phyloP scores from a whole-genome alignment of 805 yeast species.

The Crinitomyces ghanaensis region DNA sequence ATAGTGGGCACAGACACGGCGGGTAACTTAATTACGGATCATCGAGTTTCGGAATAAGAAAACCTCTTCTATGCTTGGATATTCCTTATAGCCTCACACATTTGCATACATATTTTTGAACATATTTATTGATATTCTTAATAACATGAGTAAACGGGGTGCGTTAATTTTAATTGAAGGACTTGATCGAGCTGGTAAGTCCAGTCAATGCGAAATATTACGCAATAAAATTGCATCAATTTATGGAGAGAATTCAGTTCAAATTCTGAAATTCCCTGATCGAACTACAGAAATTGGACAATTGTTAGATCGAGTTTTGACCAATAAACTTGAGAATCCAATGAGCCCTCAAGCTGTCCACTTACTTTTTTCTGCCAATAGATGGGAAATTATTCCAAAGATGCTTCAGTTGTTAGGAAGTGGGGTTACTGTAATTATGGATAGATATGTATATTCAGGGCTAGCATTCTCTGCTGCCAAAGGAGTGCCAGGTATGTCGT shows the following conservation, averaged over 20 bases:
- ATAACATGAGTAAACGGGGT: too few species aligned
- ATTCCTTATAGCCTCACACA: too few species aligned
- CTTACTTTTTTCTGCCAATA: constrained; percentile 77
- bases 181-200: constrained; percentile 86
- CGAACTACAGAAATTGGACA: constrained; percentile 73
- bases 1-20: too few species aligned
- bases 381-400: constrained; percentile 69
- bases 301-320: constrained; percentile 61
- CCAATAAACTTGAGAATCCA: constrained; percentile 26
- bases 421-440: constrained; percentile 60
- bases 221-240: constrained; percentile 17
- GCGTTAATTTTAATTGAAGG: constrained; percentile 79
- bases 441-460: constrained; percentile 87
- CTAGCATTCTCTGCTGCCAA: constrained; percentile 88
- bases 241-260: constrained; percentile 23
- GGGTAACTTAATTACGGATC: too few species aligned
- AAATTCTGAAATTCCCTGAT: constrained; percentile 74
- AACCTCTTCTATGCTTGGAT: too few species aligned
- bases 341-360: constrained; percentile 77
- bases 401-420: constrained; percentile 35
- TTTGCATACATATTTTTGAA: too few species aligned
- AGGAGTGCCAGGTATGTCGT: constrained; percentile 35
- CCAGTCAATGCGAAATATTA: constrained; percentile 58
- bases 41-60: too few species aligned
- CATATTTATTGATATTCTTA: too few species aligned